Evolutionary conservation across 2,329 filamentous ascomycete genomes (phyloP), one percentile per base, ranked within the genome.

Genomic region (Verticillium albo-atrum): DNA sequence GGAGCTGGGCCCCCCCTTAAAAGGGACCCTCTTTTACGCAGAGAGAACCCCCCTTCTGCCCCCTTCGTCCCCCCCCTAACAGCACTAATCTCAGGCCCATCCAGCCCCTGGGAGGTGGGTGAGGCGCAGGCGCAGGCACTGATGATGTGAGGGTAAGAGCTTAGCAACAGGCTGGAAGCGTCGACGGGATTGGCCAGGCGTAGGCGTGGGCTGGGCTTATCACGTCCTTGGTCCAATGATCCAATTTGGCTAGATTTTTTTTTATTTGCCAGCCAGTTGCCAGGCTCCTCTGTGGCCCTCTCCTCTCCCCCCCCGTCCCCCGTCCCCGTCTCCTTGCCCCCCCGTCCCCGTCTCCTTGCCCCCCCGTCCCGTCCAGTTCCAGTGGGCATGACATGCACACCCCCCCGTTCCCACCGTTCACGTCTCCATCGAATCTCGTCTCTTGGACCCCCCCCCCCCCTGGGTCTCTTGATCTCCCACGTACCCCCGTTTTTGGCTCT

Each of bases 51-150:
- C n/a, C n/a, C n/a, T n/a, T n/a, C n/a, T n/a, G n/a, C n/a, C n/a
- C n/a, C n/a, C n/a, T n/a, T n/a, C n/a, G n/a, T n/a, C n/a, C 37
- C 58, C 60, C 58, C 58, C 60, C 58, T 61, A 57, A 54, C 55
- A 61, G 61, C 61, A 58, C 61, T 61, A 57, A 62, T 58, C 58
- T 62, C 58, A 55, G 61, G 60, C 61, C 59, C 61, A 62, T 62
- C 56, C 34, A 61, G 56, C 61, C 61, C 61, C 61, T 63, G 62
- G 62, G 58, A 62, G 32, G n/a, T n/a, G n/a, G 54, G 57, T 60
- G 56, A 47, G 37, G 37, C 37, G 37, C 37, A 47, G 37, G 37
- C 37, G 37, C 37, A 23, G 37, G 37, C 37, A 23, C 37, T n/a
- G 37, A 23, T 23, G 14, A 42, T 57, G 42, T 2, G 55, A 30